phyloP scores from a whole-genome alignment of 129 eudicot species.

The Daucus carota region DNA sequence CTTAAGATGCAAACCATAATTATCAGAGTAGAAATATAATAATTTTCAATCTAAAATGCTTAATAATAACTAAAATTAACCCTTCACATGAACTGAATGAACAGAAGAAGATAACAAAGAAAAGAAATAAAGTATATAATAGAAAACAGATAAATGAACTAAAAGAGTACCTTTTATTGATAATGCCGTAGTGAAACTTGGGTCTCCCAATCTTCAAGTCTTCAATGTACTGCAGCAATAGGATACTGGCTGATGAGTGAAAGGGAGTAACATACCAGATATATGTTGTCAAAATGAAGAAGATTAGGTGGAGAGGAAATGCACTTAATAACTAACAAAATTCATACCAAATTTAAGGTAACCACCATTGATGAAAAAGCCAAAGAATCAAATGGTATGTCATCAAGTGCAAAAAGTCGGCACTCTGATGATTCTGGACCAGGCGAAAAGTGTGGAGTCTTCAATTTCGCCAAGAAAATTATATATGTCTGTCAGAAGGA shows the following conservation, averaged over 20 bases:
- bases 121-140: background rate
- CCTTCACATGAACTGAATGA: background rate
- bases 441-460: constrained; percentile 78
- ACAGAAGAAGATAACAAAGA: too few relatives aligned
- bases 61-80: too few relatives aligned
- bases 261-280: background rate
- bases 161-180: constrained; percentile 63
- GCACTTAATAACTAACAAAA: background rate
- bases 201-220: constrained; percentile 67
- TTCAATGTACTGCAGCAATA: constrained; percentile 63
- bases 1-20: background rate
- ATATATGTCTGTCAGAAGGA: constrained; percentile 60
- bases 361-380: constrained; percentile 98
- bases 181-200: constrained; percentile 84
- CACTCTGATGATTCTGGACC: constrained; percentile 93
- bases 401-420: constrained; percentile 73
- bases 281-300: background rate
- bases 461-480: constrained; percentile 79
- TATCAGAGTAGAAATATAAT: background rate
- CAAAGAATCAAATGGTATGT: constrained; percentile 86
- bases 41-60: too few relatives aligned
- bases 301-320: background rate
- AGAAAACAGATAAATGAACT: background rate
- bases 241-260: constrained; percentile 4
- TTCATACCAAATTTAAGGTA: constrained; percentile 66